phyloP scores from a whole-genome alignment of 2,329 filamentous ascomycete genomes.

The Xylaria sp. region DNA sequence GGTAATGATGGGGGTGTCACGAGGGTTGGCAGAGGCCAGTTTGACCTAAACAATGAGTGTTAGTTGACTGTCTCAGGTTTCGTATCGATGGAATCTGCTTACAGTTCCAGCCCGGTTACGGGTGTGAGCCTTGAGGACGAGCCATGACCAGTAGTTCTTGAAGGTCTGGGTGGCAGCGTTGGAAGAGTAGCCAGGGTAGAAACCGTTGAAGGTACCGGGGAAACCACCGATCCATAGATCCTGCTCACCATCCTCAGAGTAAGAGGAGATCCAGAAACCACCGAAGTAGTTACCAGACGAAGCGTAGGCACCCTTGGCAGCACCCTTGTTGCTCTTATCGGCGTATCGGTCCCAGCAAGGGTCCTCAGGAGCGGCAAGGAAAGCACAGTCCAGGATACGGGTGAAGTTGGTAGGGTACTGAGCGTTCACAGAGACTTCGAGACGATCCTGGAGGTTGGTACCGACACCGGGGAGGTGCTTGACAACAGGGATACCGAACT shows the following conservation, averaged over 20 bases:
- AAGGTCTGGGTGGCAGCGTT: constrained; percentile 49
- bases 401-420: constrained; percentile 43
- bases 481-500: constrained; percentile 58
- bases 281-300: constrained; percentile 50
- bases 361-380: constrained; percentile 47
- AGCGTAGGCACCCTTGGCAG: constrained; percentile 49
- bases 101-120: constrained; percentile 71
- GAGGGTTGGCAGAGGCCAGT: constrained; percentile 70
- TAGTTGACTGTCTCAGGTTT: not conserved
- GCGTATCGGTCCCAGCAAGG: constrained; percentile 47
- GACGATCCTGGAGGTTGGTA: constrained; percentile 64
- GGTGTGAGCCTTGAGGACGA: constrained; percentile 66
- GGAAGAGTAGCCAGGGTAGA: constrained; percentile 53
- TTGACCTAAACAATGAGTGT: constrained; percentile 39
- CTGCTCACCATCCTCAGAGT: constrained; percentile 44
- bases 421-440: constrained; percentile 56
- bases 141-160: constrained; percentile 57
- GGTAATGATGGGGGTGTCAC: constrained; percentile 69
- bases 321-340: constrained; percentile 31
- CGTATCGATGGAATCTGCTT: not conserved
- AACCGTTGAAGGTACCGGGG: constrained; percentile 54
- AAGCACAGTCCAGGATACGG: constrained; percentile 35
- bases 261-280: constrained; percentile 44
- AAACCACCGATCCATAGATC: constrained; percentile 54
- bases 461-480: constrained; percentile 65